Base-by-base conservation (phyloP, 495 filamentous ascomycete species). In the Daldinia loculata region DNA sequence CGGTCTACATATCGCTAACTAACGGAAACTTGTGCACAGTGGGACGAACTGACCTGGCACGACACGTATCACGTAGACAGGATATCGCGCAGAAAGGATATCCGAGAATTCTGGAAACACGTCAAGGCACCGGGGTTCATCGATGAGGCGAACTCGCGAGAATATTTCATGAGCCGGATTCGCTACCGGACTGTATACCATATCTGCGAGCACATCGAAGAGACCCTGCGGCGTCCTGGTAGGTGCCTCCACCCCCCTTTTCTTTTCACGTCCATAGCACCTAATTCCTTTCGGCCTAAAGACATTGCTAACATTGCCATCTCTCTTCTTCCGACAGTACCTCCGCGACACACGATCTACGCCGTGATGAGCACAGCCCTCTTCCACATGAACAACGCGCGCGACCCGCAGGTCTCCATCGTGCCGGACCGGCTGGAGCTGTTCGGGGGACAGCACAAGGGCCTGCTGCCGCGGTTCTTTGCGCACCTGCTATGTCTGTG, bases 1-100 rank as follows among this genome's bases (percentile, higher is more conserved):
- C 8, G 19, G 3, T 48, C 0, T 48, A 14, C 4, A 12, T 48
- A 22, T 24, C 8, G 5, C 9, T 27, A 11, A 2, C 14, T 17
- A 12, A 55, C 32, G 3, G 12, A 30, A 11, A 29, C 11, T 5
- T 9, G 6, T 24, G 26, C 17, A 7, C 19, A 70, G 69, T 72
- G 63, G 67, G 63, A 74, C 36, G 63, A 70, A 50, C 66, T 74
- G 1, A 74, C 67, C 12, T 74, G 63, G 62, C 71, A 74, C 26
- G 71, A 74, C 36, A 60, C 71, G 2, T 74, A 67, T 56, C 62
- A 66, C 36, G 30, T 59, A 3, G 6, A 34, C 11, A 67, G 71
- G 15, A 22, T 30, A 2, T 8, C 17, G 17, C 71, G 71, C 9
- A 57, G 57, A 3, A 51, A 34, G 3, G 67, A 66, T n/a, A 74